Base-by-base conservation (phyloP, 768 basidiomycete genomes). In the Nidula microcarpa region DNA sequence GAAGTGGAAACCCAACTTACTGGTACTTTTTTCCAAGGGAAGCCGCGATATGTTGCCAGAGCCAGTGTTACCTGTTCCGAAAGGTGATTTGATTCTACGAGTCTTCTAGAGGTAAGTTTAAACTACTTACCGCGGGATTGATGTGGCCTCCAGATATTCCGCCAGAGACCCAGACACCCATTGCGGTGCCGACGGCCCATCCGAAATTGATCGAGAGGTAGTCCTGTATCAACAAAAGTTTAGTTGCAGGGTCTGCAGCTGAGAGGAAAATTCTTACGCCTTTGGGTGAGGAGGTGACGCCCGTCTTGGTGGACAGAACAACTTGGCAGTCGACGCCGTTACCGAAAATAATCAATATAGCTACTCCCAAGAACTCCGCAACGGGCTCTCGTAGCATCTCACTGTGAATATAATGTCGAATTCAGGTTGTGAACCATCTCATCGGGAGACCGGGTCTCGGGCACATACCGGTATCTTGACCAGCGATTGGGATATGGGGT, bases 21-120 rank as follows among this genome's bases (percentile, higher is more conserved):
- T 0, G 91, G 91, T 0, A 91, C 91, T 64, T 92, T 92, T 58
- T 75, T 77, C 86, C 87, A 87, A 0, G 91, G 88, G 67, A 93
- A 91, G 45, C 76, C 77, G 56, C 90, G 82, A 65, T 84, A 83
- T 2, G 80, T 72, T 4, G 87, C 87, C 44, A 91, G 61, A 11
- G 82, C 76, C 48, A 93, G 67, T 14, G 91, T 93, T 23, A 91
- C 76, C 85, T 86, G 44, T 5, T 50, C 23, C 46, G 18, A 33
- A 14, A 5, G 17, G 17, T 5, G 53, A 53, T 33, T 35, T n/a
- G 43, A 33, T 50, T 18, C 33, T 11, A 43, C 47, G 33, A 46
- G 34, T 16, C 16, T 46, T 35, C 35, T 47, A 23, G 34, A 45
- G 43, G 39, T 9, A 18, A 36, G 53, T 7, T 16, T 7, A 50